Percentiles rank a stretch among this genome's conserved stretches.
phyloP scores from a whole-genome alignment of 2,329 filamentous ascomycete genomes.

The Calycina herbarum region DNA sequence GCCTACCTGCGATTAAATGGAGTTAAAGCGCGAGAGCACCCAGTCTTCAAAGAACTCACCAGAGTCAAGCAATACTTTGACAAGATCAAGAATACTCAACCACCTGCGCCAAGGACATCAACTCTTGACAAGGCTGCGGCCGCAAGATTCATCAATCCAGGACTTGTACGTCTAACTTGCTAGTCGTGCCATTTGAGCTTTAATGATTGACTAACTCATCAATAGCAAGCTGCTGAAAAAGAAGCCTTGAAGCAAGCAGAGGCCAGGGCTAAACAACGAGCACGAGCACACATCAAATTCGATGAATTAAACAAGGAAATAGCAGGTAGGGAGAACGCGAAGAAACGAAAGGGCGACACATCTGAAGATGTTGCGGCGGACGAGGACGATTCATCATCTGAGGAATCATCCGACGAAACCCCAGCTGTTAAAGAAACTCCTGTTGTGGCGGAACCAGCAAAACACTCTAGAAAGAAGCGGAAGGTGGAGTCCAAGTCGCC shows the following conservation, averaged over 20 bases:
- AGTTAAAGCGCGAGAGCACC: slow-evolving; percentile 77
- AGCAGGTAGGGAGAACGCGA: slow-evolving; percentile 38
- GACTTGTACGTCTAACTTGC: slow-evolving; percentile 57
- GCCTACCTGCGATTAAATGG: slow-evolving; percentile 78
- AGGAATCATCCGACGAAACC: slow-evolving; percentile 21
- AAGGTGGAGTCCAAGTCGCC: slow-evolving; percentile 32
- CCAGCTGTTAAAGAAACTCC: slow-evolving; percentile 9
- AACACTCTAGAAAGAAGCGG: slow-evolving; percentile 33
- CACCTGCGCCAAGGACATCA: slow-evolving; percentile 50
- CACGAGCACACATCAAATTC: slow-evolving; percentile 49
- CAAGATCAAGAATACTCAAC: slow-evolving; percentile 82
- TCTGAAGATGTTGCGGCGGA: slow-evolving; percentile 11
- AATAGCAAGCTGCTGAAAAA: slow-evolving; percentile 46
- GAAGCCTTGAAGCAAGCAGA: slow-evolving; percentile 51
- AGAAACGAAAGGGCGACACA: slow-evolving; percentile 33
- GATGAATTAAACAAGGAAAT: slow-evolving; percentile 41
- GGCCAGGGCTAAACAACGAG: slow-evolving; percentile 50
- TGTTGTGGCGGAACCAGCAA: neutral
- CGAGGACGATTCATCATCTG: slow-evolving; percentile 14
- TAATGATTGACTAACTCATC: slow-evolving; percentile 16
- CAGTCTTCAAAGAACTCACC: slow-evolving; percentile 81
- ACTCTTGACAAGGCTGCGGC: slow-evolving; percentile 74
- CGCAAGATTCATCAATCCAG: slow-evolving; percentile 77
- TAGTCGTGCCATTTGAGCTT: neutral
- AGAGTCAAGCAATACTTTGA: slow-evolving; percentile 88